These are phyloP conservation scores for Cardamine resedifolia DNA, from an alignment of 345 rosid species.

Conservation along the genomic window DNA sequence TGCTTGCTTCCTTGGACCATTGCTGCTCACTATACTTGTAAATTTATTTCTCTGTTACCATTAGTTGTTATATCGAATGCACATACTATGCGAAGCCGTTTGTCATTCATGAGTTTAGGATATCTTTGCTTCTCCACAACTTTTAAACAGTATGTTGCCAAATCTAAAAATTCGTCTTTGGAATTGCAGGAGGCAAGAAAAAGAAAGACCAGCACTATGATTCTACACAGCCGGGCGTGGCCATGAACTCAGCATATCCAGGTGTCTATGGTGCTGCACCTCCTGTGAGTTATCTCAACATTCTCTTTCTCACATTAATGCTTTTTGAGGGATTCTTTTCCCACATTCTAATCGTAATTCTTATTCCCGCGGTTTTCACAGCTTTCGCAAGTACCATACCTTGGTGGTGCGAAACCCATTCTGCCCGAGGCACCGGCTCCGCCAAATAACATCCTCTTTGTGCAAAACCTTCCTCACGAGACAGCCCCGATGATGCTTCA, in stretches of 20 bases:
- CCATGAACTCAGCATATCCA: constrained; percentile 61
- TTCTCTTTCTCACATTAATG: not conserved
- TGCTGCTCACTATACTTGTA: not conserved
- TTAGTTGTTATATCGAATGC: no score
- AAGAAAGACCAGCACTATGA: constrained; percentile 79
- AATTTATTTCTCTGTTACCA: not conserved
- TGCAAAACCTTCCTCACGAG: constrained; percentile 90
- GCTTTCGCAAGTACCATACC: constrained; percentile 89
- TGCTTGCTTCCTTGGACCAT: not conserved
- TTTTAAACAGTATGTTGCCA: not conserved
- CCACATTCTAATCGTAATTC: not conserved
- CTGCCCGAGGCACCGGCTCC: constrained; percentile 91
- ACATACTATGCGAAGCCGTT: no score
- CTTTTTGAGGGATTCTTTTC: not conserved
- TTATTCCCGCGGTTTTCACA: constrained; percentile 35
- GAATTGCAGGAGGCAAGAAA: constrained; percentile 62
- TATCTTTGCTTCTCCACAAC: constrained; percentile 12
- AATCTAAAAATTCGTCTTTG: constrained; percentile 14
- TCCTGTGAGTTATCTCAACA: constrained; percentile 57
- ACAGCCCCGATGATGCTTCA: constrained; percentile 81
- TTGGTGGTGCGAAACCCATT: constrained; percentile 53
- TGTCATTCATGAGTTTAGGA: not conserved
- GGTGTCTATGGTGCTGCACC: constrained; percentile 79
- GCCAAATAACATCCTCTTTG: constrained; percentile 87
- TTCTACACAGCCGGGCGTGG: constrained; percentile 57